Percentiles rank a stretch among this genome's conserved stretches.
Conservation (phyloP, 139 green algal species). For the Spirogloea muscicola region DNA sequence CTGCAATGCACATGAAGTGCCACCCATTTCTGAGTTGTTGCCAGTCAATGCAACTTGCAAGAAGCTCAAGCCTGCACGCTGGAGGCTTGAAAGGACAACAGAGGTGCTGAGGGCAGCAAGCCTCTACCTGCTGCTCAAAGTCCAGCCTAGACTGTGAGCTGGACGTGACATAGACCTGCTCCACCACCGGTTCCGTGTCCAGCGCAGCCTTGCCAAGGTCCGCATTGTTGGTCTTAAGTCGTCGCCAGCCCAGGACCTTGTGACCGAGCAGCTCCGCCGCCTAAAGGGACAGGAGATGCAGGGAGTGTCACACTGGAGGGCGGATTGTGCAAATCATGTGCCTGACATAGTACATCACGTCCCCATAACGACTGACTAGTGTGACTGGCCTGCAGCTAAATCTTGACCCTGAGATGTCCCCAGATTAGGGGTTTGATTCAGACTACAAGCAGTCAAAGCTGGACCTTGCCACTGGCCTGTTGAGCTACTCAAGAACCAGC, state of each 20-base stretch:
- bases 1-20: no score
- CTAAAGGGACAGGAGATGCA: background rate
- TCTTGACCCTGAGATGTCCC: background rate
- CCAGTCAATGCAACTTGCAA: no score
- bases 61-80: no score
- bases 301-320: background rate
- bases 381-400: background rate
- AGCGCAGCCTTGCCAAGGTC: conserved; percentile 67
- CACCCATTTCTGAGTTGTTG: no score
- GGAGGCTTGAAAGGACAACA: background rate
- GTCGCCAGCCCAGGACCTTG: conserved; percentile 76
- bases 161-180: conserved; percentile 78
- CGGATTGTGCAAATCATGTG: background rate
- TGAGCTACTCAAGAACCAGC: no score
- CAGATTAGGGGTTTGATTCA: background rate
- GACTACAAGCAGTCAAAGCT: background rate
- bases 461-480: no score
- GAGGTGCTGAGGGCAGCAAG: background rate
- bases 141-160: conserved; percentile 22
- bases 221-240: conserved; percentile 78
- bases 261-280: conserved; percentile 60
- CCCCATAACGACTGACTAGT: background rate
- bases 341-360: no score
- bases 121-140: conserved; percentile 41
- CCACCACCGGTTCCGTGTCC: conserved; percentile 74